Evolutionary conservation across 2,329 filamentous ascomycete genomes (phyloP).

Genomic region (Stachybotrys echinatus): DNA sequence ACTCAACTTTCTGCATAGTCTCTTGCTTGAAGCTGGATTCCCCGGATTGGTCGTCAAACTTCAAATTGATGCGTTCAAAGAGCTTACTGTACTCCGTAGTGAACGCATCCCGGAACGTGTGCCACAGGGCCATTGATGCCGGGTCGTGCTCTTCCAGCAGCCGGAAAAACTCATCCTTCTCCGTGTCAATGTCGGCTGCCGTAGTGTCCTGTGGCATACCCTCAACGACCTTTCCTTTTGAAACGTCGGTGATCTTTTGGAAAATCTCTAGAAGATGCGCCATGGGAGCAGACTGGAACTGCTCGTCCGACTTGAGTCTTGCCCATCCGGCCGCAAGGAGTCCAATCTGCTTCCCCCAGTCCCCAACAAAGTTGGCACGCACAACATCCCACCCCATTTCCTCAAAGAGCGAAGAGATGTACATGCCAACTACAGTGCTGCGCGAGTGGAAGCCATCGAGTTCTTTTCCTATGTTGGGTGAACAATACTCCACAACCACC

Average conservation of each 20-base stretch:
- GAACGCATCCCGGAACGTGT: conserved; percentile 46
- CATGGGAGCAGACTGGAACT: conserved; percentile 59
- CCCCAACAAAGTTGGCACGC: conserved; percentile 67
- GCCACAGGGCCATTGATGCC: conserved; percentile 47
- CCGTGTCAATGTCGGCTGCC: conserved; percentile 33
- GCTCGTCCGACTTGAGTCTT: conserved; percentile 59
- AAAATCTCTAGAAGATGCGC: conserved; percentile 66
- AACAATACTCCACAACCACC: conserved; percentile 67
- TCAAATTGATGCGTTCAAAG: conserved; percentile 50
- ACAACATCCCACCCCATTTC: conserved; percentile 63
- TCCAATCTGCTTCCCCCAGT: conserved; percentile 67
- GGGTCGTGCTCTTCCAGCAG: conserved; percentile 53
- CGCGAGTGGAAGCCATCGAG: conserved; percentile 65
- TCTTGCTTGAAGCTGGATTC: conserved; percentile 51
- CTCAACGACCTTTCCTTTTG: conserved; percentile 46
- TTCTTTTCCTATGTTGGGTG: conserved; percentile 69
- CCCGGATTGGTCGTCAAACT: conserved; percentile 58
- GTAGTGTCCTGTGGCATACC: conserved; percentile 17
- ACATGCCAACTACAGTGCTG: conserved; percentile 66
- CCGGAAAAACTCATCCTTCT: conserved; percentile 53
- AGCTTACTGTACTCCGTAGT: conserved; percentile 49
- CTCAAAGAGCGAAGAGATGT: conserved; percentile 60
- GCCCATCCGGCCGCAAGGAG: conserved; percentile 62
- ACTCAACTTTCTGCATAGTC: conserved; percentile 56
- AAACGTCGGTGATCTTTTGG: conserved; percentile 58